Evolutionary conservation across 2,329 filamentous ascomycete genomes (phyloP).

Genomic region (Aureobasidium sp.): DNA sequence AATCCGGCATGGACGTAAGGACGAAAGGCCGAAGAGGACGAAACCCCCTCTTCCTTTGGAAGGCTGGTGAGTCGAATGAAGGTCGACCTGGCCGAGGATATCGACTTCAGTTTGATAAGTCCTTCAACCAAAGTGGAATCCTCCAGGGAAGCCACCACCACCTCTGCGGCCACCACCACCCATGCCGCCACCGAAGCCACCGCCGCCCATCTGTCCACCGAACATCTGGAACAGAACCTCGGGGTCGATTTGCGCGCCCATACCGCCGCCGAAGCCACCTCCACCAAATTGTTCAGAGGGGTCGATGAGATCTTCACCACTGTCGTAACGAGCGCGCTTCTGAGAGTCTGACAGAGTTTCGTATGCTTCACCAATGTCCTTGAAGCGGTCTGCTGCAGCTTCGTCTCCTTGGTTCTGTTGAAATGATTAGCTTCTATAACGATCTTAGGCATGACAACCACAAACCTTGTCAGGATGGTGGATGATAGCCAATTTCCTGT

Average conservation of each 20-base stretch:
- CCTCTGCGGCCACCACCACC: constrained; percentile 9
- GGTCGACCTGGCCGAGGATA: neutral
- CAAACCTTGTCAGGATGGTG: constrained; percentile 81
- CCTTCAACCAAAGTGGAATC: constrained; percentile 12
- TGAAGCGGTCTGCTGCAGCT: constrained; percentile 83
- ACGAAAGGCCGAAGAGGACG: neutral
- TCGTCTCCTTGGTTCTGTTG: constrained; percentile 72
- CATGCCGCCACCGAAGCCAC: constrained; percentile 7
- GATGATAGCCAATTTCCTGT: constrained; percentile 86
- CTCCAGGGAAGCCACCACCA: constrained; percentile 11
- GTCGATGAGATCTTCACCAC: constrained; percentile 78
- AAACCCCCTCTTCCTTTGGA: neutral
- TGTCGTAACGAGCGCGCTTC: constrained; percentile 88
- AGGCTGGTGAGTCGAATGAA: neutral
- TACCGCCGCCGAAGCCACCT: constrained; percentile 43
- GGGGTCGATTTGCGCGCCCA: constrained; percentile 56
- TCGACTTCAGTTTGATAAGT: neutral
- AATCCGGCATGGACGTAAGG: neutral
- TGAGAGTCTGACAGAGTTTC: constrained; percentile 91
- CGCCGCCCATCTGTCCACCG: constrained; percentile 10
- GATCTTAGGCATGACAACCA: neutral
- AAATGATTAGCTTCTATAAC: neutral
- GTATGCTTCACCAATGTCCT: constrained; percentile 95
- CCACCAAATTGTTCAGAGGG: constrained; percentile 77
- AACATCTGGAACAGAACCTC: constrained; percentile 81